Evolutionary conservation across 768 basidiomycete species (phyloP), one percentile per base, ranked within the genome.

Genomic region (Mycena polygramma): DNA sequence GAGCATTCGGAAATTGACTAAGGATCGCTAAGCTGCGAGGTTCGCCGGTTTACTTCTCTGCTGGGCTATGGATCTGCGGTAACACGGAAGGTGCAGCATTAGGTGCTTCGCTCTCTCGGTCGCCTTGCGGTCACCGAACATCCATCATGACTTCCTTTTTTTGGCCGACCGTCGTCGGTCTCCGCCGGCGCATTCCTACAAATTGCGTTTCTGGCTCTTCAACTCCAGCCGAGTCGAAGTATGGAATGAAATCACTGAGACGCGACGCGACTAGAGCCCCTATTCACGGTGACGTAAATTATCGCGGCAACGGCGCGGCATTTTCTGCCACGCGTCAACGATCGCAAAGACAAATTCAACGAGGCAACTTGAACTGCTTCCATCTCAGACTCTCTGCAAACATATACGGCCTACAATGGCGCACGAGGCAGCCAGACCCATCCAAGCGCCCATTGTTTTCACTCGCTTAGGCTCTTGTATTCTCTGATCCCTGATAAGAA

Each of bases 1-100:
- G 59, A 49, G n/a, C 26, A 30, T 19, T 22, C 49, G 61, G 37
- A 30, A 46, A 63, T 14, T 63, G 61, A 52, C 51, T 43, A 63
- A 41, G 17, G 7, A 11, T 13, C 9, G 26, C 11, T 41, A 53
- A 53, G 13, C 15, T 41, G 41, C 15, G 15, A 41, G n/a, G n/a
- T 10, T 15, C 41, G 11, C 15, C 41, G 41, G 11, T 1, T 39
- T 3, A 30, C 30, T 30, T 30, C 30, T 30, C 30, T n/a, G n/a
- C n/a, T n/a, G n/a, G n/a, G n/a, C n/a, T n/a, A n/a, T n/a, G n/a
- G n/a, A n/a, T n/a, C n/a, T n/a, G n/a, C n/a, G n/a, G n/a, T n/a
- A n/a, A n/a, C n/a, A n/a, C n/a, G n/a, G n/a, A n/a, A n/a, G n/a
- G n/a, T n/a, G n/a, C n/a, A n/a, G n/a, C n/a, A n/a, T n/a, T n/a